Evolutionary conservation across 2,329 filamentous ascomycete species (phyloP), one percentile per base, ranked within the genome.

Genomic region (Akanthomyces lecanii): DNA sequence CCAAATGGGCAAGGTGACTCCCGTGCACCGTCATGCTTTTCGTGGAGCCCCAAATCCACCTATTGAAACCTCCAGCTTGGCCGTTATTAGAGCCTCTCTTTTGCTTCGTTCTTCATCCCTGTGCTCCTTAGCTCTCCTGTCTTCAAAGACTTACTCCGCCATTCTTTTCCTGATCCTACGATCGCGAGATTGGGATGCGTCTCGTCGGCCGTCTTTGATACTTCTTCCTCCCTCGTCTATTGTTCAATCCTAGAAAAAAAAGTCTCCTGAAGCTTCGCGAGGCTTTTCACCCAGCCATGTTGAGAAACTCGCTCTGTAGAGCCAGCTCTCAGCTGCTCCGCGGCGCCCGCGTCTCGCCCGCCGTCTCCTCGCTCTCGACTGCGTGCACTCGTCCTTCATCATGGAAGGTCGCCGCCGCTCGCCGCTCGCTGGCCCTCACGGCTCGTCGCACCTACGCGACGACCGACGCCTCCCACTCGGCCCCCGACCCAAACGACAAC

Each of bases 401-500:
- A 72, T 75, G 77, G 71, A 78, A 74, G 71, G 73, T 82, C 69
- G 70, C 77, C 52, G 73, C 80, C 64, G 70, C 75, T 67, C 81
- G 82, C 63, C 79, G 82, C 58, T 70, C 83, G 60, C 72, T 83
- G 71, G 79, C 81, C 69, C 67, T 84, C 65, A 74, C 79, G 65
- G 73, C 77, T 64, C 82, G 82, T 65, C 82, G 79, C 70, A 76
- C 79, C 70, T 82, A 83, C 78, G 81, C 83, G 66, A 84, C 84
- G 65, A 54, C 60, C 8, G 74, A 71, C 68, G 79, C 84, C 62
- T 79, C 79, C 63, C 77, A 82, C 62, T 79, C 78, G 63, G 75
- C 84, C 23, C 85, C 86, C 67, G 92, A 97, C 75, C 86, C 93
- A 68, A 97, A 90, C 77, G 95, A 99, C 79, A 96, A 89, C 80